These are phyloP conservation scores for Aspergillus amoenus DNA, from an alignment of 2,329 filamentous ascomycete species.

Conservation along the genomic window DNA sequence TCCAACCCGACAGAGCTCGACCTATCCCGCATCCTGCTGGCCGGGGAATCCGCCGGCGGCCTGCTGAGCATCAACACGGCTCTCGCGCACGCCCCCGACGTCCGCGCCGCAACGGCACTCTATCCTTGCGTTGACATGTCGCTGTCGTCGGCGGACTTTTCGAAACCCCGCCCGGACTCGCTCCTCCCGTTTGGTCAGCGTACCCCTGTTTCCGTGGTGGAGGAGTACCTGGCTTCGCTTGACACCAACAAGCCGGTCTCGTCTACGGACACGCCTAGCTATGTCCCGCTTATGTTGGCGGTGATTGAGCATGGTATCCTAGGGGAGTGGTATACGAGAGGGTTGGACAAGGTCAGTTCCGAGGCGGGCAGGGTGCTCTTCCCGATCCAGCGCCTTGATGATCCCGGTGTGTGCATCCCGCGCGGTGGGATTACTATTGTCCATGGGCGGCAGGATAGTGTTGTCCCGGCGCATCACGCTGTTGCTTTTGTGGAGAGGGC, in stretches of 20 bases:
- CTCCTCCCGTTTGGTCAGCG: conserved; percentile 18
- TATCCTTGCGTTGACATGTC: conserved; percentile 35
- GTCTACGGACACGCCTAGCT: conserved; percentile 11
- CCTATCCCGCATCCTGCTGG: conserved; percentile 25
- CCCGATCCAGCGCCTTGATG: conserved; percentile 32
- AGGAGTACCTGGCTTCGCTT: conserved; percentile 2
- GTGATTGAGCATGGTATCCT: conserved; percentile 19
- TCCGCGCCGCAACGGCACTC: conserved; percentile 29
- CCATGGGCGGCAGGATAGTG: conserved; percentile 34
- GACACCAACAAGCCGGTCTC: conserved; percentile 15
- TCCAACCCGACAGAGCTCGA: conserved; percentile 21
- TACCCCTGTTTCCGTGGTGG: conserved; percentile 13
- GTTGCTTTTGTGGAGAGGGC: conserved; percentile 29
- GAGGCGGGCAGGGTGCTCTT: conserved; percentile 19
- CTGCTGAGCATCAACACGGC: conserved; percentile 28
- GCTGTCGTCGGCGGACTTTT: conserved; percentile 20
- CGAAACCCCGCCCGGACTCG: conserved; percentile 2
- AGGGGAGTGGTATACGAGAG: conserved; percentile 20
- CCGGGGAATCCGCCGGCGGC: conserved; percentile 34
- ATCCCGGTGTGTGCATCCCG: conserved; percentile 24
- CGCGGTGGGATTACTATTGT: conserved; percentile 33
- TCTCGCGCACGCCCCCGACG: conserved; percentile 27
- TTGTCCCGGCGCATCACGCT: conserved; percentile 29
- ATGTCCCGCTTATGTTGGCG: conserved; percentile 21
- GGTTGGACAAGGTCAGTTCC: conserved; percentile 1